Evolutionary conservation across 495 filamentous ascomycete genomes (phyloP).

Genomic region (Trichoderma virens): DNA sequence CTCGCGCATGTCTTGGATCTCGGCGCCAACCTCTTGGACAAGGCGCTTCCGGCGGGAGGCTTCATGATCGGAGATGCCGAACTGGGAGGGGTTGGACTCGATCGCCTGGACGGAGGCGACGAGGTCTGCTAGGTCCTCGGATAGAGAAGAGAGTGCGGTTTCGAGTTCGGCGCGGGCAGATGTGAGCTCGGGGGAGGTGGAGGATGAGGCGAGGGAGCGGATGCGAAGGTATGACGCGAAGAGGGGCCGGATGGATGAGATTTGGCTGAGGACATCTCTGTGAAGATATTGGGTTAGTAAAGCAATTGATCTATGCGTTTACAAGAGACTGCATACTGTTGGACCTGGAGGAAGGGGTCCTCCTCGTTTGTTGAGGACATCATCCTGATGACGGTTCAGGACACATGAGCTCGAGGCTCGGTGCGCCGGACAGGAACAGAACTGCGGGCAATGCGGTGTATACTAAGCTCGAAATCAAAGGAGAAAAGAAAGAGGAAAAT

Average conservation of each 20-base stretch:
- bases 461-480: not conserved
- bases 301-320: not conserved
- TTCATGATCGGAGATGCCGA: conserved; percentile 78
- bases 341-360: conserved; percentile 91
- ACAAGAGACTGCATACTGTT: conserved; percentile 51
- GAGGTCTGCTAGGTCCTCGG: conserved; percentile 81
- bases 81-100: conserved; percentile 82
- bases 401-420: not conserved
- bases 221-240: conserved; percentile 96
- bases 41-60: conserved; percentile 72
- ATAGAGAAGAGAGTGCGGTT: conserved; percentile 63
- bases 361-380: conserved; percentile 66
- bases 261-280: conserved; percentile 79
- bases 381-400: conserved; percentile 34
- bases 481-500: not conserved
- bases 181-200: conserved; percentile 70
- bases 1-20: conserved; percentile 81
- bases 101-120: conserved; percentile 80
- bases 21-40: conserved; percentile 80
- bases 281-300: conserved; percentile 9
- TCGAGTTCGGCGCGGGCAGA: conserved; percentile 81
- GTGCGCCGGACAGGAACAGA: not conserved
- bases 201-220: conserved; percentile 58
- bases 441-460: not conserved
- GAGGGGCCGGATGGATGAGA: conserved; percentile 70